Base-by-base conservation (phyloP, 805 yeast genomes). In the Saccharomycopsis capsularis region DNA sequence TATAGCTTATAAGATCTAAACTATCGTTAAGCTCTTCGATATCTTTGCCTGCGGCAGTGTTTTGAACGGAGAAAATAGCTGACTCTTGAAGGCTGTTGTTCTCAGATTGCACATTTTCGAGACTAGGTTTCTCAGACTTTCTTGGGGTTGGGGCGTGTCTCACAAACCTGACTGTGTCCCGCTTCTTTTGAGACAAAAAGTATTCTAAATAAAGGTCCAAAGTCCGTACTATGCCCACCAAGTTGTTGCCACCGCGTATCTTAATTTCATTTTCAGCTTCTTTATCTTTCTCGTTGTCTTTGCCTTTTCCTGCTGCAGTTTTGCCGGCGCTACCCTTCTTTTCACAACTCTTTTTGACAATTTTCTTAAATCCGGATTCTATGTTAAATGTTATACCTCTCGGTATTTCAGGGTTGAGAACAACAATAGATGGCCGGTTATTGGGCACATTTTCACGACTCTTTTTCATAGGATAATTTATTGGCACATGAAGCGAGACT, bases 391-490 rank as follows among this genome's bases (percentile, higher is more conserved):
- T 75, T 59, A 65, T 79, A 0, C 90, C 91, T 50, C 78, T 67
- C 1, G 91, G 88, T 13, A 84, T 80, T 29, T 82, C 86, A 30
- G 74, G 73, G 63, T 82, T 83, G 46, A 78, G 67, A 5, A 85
- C 82, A 32, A 69, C 64, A 3, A 83, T 68, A 15, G 71, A 63
- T 1, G 88, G 85, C 16, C 59, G 53, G 2, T 59, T 63, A n/a
- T 59, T 58, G 2, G 19, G 21, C 16, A 35, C 47, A 15, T 36
- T 18, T 2, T 38, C 34, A n/a, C 39, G 24, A 34, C 50, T 45
- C 30, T 58, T 57, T 25, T 60, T 54, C 42, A 38, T 30, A 0
- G 88, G 88, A 56, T 81, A 84, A 30, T 64, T 65, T 2, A 63
- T 58, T 0, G 91, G 87, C 3, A 84, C 67, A 35, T 69, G 62